These are phyloP conservation scores for Orbilia brochopaga DNA, from an alignment of 2,329 filamentous ascomycete genomes.

Conservation along the genomic window DNA sequence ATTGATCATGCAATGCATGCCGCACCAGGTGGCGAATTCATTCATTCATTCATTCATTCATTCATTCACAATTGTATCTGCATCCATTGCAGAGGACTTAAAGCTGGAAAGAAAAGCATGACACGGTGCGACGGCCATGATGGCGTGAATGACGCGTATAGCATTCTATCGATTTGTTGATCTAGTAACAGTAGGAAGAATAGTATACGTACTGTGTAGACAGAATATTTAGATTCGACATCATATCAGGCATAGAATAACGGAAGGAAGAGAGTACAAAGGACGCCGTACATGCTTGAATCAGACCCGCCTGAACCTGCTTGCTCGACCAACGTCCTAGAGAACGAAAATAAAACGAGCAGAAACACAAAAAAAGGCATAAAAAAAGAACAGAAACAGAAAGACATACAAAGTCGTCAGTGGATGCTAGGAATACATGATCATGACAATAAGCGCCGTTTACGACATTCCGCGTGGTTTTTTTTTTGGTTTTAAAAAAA, in stretches of 20 bases:
- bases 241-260: slow-evolving; percentile 1
- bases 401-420: not conserved
- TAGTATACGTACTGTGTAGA: not conserved
- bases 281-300: slow-evolving; percentile 47
- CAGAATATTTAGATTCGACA: not conserved
- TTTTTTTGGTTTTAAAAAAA: slow-evolving; percentile 17
- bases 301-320: slow-evolving; percentile 40
- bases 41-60: no score
- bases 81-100: no score
- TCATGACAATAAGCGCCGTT: slow-evolving; percentile 25
- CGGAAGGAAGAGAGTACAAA: slow-evolving; percentile 17
- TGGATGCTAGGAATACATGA: slow-evolving; percentile 47
- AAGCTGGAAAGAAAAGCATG: no score
- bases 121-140: no score
- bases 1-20: no score
- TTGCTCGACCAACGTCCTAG: slow-evolving; percentile 6
- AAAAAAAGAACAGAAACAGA: slow-evolving; percentile 3
- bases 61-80: no score
- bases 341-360: slow-evolving; percentile 10
- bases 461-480: slow-evolving; percentile 34
- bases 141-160: no score
- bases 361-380: slow-evolving; percentile 16
- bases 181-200: slow-evolving; percentile 7
- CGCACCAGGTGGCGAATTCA: no score
- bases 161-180: not conserved